Percentiles rank a stretch among this genome's conserved stretches.
Conservation (phyloP, 2,329 filamentous ascomycete genomes). For the Phyllosticta citriasiana region DNA sequence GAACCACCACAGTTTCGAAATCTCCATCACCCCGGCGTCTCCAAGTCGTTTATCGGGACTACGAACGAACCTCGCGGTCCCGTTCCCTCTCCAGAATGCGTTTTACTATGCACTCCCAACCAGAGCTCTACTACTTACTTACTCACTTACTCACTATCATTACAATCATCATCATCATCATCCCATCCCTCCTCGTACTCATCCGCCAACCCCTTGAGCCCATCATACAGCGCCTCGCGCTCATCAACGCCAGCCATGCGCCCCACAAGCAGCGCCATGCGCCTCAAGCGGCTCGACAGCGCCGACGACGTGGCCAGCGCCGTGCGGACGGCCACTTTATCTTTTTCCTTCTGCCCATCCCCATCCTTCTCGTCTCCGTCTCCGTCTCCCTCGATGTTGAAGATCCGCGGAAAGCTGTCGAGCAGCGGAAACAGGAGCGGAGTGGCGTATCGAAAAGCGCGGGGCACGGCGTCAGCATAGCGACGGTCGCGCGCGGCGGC, state of each 20-base stretch:
- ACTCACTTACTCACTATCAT: conserved; percentile 6
- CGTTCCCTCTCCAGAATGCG: no score
- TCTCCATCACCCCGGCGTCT: no score
- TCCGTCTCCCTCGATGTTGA: conserved; percentile 32
- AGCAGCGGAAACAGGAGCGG: conserved; percentile 62
- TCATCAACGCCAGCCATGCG: conserved; percentile 64
- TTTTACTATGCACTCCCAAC: no score
- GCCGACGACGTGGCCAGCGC: conserved; percentile 64
- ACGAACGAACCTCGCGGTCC: no score
- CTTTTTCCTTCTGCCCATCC: background rate
- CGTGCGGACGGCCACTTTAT: conserved; percentile 29
- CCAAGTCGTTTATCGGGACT: no score
- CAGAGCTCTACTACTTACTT: background rate
- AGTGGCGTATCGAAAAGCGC: conserved; percentile 36
- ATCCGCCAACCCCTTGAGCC: conserved; percentile 71
- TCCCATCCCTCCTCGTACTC: conserved; percentile 85
- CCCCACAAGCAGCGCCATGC: conserved; percentile 53
- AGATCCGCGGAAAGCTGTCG: conserved; percentile 75
- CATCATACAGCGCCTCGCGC: conserved; percentile 71
- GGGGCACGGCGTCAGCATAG: background rate
- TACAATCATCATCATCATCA: conserved; percentile 47
- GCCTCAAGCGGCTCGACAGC: conserved; percentile 59
- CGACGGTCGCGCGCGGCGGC: conserved; percentile 13
- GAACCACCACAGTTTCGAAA: no score
- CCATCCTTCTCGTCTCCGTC: background rate